Conservation (phyloP, 192 early-diverging fungal genomes). For the Lunasporangiospora selenospora region DNA sequence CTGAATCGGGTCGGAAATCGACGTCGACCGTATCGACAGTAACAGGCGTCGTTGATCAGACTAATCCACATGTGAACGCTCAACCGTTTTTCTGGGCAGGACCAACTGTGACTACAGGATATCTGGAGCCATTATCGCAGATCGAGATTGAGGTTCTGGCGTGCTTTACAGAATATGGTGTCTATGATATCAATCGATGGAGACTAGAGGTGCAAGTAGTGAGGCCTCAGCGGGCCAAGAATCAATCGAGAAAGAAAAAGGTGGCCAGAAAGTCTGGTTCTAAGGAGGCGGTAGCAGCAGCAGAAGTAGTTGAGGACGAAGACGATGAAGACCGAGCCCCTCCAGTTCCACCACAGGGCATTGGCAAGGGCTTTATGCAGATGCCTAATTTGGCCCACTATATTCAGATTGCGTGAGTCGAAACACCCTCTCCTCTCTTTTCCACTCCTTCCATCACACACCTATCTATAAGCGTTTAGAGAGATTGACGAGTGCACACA, state of each 20-base stretch:
- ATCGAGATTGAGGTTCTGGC: slow-evolving; percentile 54
- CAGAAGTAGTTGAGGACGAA: not conserved
- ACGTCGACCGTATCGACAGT: not conserved
- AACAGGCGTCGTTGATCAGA: slow-evolving; percentile 8
- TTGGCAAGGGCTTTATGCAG: slow-evolving; percentile 44
- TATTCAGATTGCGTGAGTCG: no score
- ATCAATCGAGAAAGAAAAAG: not conserved
- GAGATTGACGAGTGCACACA: no score
- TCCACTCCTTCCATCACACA: no score
- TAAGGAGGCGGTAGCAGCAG: not conserved
- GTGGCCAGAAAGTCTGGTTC: not conserved
- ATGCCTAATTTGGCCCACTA: slow-evolving; percentile 47
- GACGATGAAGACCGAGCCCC: not conserved
- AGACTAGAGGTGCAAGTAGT: slow-evolving; percentile 57
- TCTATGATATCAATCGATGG: slow-evolving; percentile 84
- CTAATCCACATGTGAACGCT: slow-evolving; percentile 29
- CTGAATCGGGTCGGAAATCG: slow-evolving; percentile 24
- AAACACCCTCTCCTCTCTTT: no score
- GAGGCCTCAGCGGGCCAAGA: slow-evolving; percentile 23
- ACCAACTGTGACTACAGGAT: slow-evolving; percentile 58
- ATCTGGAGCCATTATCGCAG: slow-evolving; percentile 61
- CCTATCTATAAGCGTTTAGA: no score
- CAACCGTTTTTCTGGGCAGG: slow-evolving; percentile 71
- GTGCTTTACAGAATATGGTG: slow-evolving; percentile 65
- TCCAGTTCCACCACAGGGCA: slow-evolving; percentile 4